Evolutionary conservation across 768 basidiomycete species (phyloP).

Genomic region (Tephrocybe sp.): DNA sequence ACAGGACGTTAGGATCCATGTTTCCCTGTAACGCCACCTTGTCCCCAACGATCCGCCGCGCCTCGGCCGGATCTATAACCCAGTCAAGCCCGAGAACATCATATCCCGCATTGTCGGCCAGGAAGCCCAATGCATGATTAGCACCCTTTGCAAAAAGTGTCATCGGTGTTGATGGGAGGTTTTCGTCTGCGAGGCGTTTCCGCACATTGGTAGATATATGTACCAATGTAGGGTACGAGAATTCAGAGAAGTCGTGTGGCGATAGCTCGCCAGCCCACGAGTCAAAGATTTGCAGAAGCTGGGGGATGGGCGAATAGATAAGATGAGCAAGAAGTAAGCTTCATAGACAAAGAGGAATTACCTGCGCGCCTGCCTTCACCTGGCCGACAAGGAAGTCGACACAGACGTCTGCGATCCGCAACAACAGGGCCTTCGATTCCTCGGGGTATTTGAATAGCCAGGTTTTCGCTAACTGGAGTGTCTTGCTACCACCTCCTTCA

Average conservation of each 20-base stretch:
- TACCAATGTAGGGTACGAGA: conserved; percentile 78
- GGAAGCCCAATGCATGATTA: conserved; percentile 61
- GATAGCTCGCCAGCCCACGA: conserved; percentile 95
- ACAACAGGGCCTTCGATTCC: conserved; percentile 75
- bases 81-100: conserved; percentile 92
- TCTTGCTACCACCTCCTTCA: conserved; percentile 93
- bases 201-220: conserved; percentile 75
- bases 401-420: conserved; percentile 84
- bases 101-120: conserved; percentile 71
- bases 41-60: conserved; percentile 58
- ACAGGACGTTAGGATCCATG: conserved; percentile 85
- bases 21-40: conserved; percentile 87
- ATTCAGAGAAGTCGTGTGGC: conserved; percentile 79
- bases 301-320: conserved; percentile 6
- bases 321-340: background rate
- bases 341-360: conserved; percentile 29
- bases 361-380: conserved; percentile 95
- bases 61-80: conserved; percentile 78
- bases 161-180: conserved; percentile 68
- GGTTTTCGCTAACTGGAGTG: conserved; percentile 86
- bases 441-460: conserved; percentile 94
- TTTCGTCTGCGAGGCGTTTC: conserved; percentile 48
- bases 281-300: conserved; percentile 97
- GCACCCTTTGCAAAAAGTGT: conserved; percentile 96
- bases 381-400: conserved; percentile 91